Evolutionary conservation across 768 basidiomycete species (phyloP), one percentile per base, ranked within the genome.

Genomic region (Amanita muscaria): DNA sequence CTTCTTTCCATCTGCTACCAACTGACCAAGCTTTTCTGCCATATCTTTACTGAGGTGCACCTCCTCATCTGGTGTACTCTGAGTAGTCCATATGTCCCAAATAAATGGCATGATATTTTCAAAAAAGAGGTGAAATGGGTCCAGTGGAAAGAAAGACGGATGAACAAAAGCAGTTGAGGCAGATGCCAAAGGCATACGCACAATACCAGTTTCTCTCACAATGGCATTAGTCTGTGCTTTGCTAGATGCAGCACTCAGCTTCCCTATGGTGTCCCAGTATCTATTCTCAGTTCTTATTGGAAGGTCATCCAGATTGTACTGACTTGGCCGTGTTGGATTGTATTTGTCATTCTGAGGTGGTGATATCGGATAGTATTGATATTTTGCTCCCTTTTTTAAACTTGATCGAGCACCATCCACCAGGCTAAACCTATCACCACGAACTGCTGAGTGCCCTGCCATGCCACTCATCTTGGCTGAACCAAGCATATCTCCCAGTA

Each of bases 61-160:
- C n/a, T n/a, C n/a, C n/a, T n/a, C n/a, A n/a, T n/a, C n/a, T n/a
- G n/a, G n/a, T n/a, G n/a, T n/a, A n/a, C n/a, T n/a, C 10, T 25
- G 4, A 16, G n/a, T n/a, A n/a, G n/a, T n/a, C n/a, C n/a, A n/a
- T n/a, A n/a, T n/a, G n/a, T n/a, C n/a, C n/a, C n/a, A n/a, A n/a
- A n/a, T n/a, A n/a, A n/a, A n/a, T n/a, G n/a, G n/a, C n/a, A n/a
- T n/a, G n/a, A n/a, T n/a, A 42, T 49, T 64, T 41, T 66, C 59
- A 49, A 64, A 65, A 40, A 64, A 55, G 2, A 66, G 39, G 52
- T 66, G 63, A 44, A 64, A 66, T 14, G 63, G 64, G 50, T 66
- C 60, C 1, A 63, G 19, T 12, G 61, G n/a, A n/a, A n/a, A n/a
- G n/a, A n/a, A n/a, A n/a, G n/a, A n/a, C n/a, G n/a, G n/a, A n/a